Conservation (phyloP, 2,329 filamentous ascomycete species). For the Ceratocystis huliohia region DNA sequence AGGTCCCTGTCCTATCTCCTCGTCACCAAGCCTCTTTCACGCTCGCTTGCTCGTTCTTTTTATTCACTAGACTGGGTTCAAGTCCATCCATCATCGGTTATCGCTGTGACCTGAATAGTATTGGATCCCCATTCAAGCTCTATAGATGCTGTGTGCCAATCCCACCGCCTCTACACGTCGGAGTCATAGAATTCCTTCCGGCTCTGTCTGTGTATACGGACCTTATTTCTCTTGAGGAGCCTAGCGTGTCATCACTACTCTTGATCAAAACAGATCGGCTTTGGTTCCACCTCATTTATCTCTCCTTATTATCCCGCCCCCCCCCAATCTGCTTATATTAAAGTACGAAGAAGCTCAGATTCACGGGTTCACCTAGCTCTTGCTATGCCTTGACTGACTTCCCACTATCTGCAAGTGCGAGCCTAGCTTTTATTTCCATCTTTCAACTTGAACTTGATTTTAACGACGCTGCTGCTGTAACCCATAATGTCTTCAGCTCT, state of each 20-base stretch:
- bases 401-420: not conserved
- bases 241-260: not conserved
- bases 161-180: not conserved
- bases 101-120: not conserved
- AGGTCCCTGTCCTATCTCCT: not conserved
- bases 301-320: not conserved
- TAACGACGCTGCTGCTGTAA: not conserved
- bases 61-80: not conserved
- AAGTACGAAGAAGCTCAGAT: not conserved
- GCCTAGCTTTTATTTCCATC: not conserved
- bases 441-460: not conserved
- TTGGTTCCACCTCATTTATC: not conserved
- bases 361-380: not conserved
- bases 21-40: not conserved
- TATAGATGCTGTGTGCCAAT: not conserved
- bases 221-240: not conserved
- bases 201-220: not conserved
- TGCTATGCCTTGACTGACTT: constrained; percentile 11
- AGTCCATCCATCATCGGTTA: not conserved
- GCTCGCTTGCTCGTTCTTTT: no score
- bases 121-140: not conserved
- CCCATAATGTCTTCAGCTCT: not conserved
- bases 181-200: not conserved
- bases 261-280: not conserved
- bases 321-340: not conserved